Conservation (phyloP, 2,329 filamentous ascomycete species). For the Aureobasidium sp. region DNA sequence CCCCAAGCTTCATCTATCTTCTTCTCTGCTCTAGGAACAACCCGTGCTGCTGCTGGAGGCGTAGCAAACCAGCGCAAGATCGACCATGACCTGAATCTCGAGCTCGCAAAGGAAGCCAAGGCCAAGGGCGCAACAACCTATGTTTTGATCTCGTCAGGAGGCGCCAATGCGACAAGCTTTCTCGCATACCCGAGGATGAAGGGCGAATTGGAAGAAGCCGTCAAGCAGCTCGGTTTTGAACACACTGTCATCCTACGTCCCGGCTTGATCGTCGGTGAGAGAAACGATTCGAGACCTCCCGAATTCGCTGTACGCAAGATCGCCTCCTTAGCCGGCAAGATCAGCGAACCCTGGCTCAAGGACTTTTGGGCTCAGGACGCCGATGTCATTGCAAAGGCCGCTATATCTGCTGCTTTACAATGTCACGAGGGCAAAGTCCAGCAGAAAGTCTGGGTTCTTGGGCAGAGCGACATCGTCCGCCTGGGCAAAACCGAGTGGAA, state of each 20-base stretch:
- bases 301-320: conserved; percentile 51
- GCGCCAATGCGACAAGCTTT: conserved; percentile 43
- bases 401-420: conserved; percentile 49
- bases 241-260: conserved; percentile 66
- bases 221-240: conserved; percentile 65
- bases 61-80: conserved; percentile 77
- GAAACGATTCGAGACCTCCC: conserved; percentile 46
- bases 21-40: conserved; percentile 75
- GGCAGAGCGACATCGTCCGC: conserved; percentile 53
- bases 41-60: conserved; percentile 63
- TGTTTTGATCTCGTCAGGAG: conserved; percentile 61
- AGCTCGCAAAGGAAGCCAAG: conserved; percentile 66
- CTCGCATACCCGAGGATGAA: conserved; percentile 65
- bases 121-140: conserved; percentile 63
- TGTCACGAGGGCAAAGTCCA: conserved; percentile 45
- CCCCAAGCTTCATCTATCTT: conserved; percentile 57
- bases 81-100: conserved; percentile 78
- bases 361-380: conserved; percentile 66
- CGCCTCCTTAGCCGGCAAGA: conserved; percentile 45
- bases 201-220: conserved; percentile 71
- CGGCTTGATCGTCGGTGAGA: conserved; percentile 63
- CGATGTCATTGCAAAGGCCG: conserved; percentile 60
- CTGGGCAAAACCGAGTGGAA: conserved; percentile 50
- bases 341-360: conserved; percentile 45
- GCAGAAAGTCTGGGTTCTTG: conserved; percentile 54